phyloP scores from a whole-genome alignment of 805 yeast species.

The Clavispora phyllophila region DNA sequence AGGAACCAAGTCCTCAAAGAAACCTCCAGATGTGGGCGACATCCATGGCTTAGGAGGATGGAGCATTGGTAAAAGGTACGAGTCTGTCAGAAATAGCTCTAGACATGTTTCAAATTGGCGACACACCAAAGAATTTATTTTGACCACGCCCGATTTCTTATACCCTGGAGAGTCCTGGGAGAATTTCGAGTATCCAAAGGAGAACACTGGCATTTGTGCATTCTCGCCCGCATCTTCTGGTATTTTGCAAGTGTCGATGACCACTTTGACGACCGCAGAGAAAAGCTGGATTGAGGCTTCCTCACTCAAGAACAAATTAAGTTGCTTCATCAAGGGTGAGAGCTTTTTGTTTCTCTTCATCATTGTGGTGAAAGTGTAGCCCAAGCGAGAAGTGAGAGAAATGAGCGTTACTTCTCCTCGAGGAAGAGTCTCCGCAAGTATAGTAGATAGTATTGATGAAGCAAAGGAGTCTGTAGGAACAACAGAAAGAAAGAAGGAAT shows the following conservation, averaged over 20 bases:
- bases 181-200: conserved; percentile 1
- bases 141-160: conserved; percentile 7
- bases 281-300: conserved; percentile 19
- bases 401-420: conserved; percentile 14
- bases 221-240: neutral
- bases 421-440: conserved; percentile 17
- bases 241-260: conserved; percentile 13
- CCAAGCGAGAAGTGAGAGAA: conserved; percentile 12
- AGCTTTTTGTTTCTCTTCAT: conserved; percentile 9
- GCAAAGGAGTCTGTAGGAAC: conserved; percentile 13
- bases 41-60: conserved; percentile 34
- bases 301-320: conserved; percentile 11
- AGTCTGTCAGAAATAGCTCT: conserved; percentile 8
- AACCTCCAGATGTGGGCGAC: conserved; percentile 32
- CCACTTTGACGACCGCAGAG: conserved; percentile 13
- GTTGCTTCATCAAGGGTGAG: conserved; percentile 3
- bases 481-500: conserved; percentile 11
- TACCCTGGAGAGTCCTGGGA: conserved; percentile 1
- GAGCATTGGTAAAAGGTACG: conserved; percentile 31
- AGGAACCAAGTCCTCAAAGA: conserved; percentile 20
- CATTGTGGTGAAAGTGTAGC: conserved; percentile 9
- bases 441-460: conserved; percentile 15
- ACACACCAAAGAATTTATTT: conserved; percentile 8
- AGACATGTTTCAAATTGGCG: conserved; percentile 5
- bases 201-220: conserved; percentile 2